Conservation (phyloP, 1,139 yeast species). For the Candida sojae region DNA sequence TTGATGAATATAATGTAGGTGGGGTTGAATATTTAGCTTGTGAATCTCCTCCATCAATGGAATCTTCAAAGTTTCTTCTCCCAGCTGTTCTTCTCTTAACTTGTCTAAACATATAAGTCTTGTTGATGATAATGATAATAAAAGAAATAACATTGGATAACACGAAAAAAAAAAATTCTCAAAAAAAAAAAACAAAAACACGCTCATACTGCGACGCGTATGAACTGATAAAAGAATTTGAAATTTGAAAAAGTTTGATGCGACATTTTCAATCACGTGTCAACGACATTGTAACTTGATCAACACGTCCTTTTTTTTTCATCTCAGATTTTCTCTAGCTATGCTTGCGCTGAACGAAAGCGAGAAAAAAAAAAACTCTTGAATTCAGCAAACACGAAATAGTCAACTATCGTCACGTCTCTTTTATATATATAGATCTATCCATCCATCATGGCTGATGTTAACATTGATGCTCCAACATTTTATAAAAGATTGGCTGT, state of each 20-base stretch:
- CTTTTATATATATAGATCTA: too few species aligned
- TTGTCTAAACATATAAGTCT: constrained; percentile 67
- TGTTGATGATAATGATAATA: not conserved
- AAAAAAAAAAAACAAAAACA: not conserved
- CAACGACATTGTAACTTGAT: not conserved
- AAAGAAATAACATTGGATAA: not conserved
- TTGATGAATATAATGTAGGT: constrained; percentile 16
- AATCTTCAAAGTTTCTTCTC: constrained; percentile 63
- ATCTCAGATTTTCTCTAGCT: too few species aligned
- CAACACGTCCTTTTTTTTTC: not conserved
- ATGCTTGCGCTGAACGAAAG: not conserved
- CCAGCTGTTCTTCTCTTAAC: constrained; percentile 76
- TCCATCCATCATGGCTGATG: constrained; percentile 28
- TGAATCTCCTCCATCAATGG: constrained; percentile 41
- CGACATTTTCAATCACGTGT: not conserved
- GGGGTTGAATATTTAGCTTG: constrained; percentile 13
- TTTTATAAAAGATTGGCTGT: constrained; percentile 46
- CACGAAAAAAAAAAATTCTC: not conserved
- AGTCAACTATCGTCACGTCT: not conserved
- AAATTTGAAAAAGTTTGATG: not conserved
- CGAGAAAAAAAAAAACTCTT: not conserved
- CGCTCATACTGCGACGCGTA: not conserved
- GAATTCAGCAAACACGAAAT: not conserved
- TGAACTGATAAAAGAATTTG: not conserved
- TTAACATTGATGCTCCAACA: constrained; percentile 37